Conservation (phyloP, 768 basidiomycete genomes). For the Saitozyma sp. region DNA sequence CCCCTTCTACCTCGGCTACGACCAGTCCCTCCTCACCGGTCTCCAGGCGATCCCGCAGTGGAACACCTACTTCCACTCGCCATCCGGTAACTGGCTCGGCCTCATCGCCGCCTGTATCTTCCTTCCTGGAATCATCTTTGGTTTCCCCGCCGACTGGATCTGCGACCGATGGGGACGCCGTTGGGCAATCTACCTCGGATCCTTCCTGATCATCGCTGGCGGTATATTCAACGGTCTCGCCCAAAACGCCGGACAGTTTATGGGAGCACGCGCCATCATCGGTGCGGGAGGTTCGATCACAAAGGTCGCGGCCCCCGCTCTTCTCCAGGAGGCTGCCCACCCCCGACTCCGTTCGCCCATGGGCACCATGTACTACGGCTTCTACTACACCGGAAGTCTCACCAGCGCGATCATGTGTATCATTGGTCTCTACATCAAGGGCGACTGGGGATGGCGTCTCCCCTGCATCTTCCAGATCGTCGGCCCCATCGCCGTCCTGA, state of each 20-base stretch:
- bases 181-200: slow-evolving; percentile 21
- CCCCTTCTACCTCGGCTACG: slow-evolving; percentile 26
- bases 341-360: slow-evolving; percentile 28
- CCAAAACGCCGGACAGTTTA: slow-evolving; percentile 9
- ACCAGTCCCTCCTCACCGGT: slow-evolving; percentile 27
- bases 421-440: slow-evolving; percentile 21
- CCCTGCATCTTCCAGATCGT: slow-evolving; percentile 26
- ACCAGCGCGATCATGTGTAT: slow-evolving; percentile 12
- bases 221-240: slow-evolving; percentile 28
- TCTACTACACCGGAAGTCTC: slow-evolving; percentile 14
- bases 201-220: slow-evolving; percentile 22
- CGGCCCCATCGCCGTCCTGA: slow-evolving; percentile 18
- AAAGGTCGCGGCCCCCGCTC: slow-evolving; percentile 32
- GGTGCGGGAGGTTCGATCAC: slow-evolving; percentile 26
- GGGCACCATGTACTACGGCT: slow-evolving; percentile 25
- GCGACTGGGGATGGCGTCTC: slow-evolving; percentile 30
- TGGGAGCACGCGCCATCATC: slow-evolving; percentile 17
- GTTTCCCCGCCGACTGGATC: slow-evolving; percentile 30
- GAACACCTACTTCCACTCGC: slow-evolving; percentile 26
- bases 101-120: slow-evolving; percentile 31
- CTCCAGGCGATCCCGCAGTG: slow-evolving; percentile 32
- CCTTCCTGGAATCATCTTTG: slow-evolving; percentile 27
- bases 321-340: slow-evolving; percentile 38
- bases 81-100: slow-evolving; percentile 27
- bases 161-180: slow-evolving; percentile 26